Evolutionary conservation across 2,329 filamentous ascomycete genomes (phyloP), one percentile per base, ranked within the genome.

Genomic region (Pseudopyricularia javanii): DNA sequence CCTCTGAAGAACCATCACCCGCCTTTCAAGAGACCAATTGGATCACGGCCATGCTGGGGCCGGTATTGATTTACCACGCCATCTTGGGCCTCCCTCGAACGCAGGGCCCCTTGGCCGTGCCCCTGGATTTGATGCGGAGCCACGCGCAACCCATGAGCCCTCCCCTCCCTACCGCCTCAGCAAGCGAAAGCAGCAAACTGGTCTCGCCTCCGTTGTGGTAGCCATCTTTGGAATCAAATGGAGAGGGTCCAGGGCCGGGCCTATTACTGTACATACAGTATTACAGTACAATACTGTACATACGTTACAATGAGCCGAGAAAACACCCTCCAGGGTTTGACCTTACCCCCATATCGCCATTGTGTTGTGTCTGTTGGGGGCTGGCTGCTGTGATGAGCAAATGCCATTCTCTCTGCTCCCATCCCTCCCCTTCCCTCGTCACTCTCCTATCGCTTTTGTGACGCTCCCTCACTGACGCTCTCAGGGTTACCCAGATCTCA

Each of bases 31-130:
- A 65, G 63, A 58, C 63, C 63, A 56, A 48, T 57, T 55, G 54
- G 51, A 58, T 56, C 55, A 22, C 55, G 59, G 59, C 54, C 51
- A 59, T 59, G 58, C 60, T 59, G 57, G 57, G 58, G 30, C n/a
- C 48, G 3, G 20, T 34, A 22, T 34, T 34, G 11, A 20, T 15
- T 14, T 34, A 33, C 48, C 48, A 11, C 20, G n/a, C 40, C 15
- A 15, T 37, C 15, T 34, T 9, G 24, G 53, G 47, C 59, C 53
- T 58, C 62, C 67, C 63, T 66, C 64, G 66, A 59, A 59, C 56
- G 54, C 55, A 17, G 33, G 24, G 32, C 49, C 33, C 15, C 15
- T 28, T 49, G 49, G 35, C 53, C 22, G 33, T n/a, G 49, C 45
- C 50, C 56, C 58, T 52, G 56, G 22, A 47, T 50, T 35, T 51